Evolutionary conservation across 2,329 filamentous ascomycete genomes (phyloP).

Genomic region (Aureobasidium sp.): DNA sequence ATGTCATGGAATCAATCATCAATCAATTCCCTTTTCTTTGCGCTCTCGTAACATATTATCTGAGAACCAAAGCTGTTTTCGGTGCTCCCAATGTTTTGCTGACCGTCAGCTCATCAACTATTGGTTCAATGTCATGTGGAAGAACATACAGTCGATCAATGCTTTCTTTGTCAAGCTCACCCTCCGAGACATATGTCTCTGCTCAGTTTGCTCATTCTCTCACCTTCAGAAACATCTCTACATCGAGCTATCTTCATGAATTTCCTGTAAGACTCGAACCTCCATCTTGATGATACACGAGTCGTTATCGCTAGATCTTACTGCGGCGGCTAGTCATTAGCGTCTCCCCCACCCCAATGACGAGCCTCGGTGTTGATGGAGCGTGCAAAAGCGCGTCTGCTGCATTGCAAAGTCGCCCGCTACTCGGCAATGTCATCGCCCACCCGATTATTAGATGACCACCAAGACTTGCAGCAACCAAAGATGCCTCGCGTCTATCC

Average conservation of each 20-base stretch:
- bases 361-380: slow-evolving; percentile 5
- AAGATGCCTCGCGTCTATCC: slow-evolving; percentile 45
- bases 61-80: not conserved
- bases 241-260: not conserved
- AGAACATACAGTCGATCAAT: not conserved
- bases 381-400: not conserved
- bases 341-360: slow-evolving; percentile 6
- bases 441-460: not conserved
- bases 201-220: not conserved
- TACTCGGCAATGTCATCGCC: not conserved
- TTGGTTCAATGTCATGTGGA: not conserved
- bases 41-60: not conserved
- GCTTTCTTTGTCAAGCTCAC: too few relatives aligned
- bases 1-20: not conserved
- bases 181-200: not conserved
- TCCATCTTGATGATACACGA: not conserved
- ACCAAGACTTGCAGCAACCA: not conserved
- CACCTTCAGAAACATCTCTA: not conserved
- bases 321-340: slow-evolving; percentile 5
- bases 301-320: slow-evolving; percentile 3
- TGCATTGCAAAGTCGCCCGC: not conserved
- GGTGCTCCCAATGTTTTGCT: not conserved
- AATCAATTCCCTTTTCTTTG: not conserved
- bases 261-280: not conserved
- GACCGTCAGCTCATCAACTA: not conserved